Base-by-base conservation (phyloP, 352 stramenopile species). In the Phytophthora multivora region DNA sequence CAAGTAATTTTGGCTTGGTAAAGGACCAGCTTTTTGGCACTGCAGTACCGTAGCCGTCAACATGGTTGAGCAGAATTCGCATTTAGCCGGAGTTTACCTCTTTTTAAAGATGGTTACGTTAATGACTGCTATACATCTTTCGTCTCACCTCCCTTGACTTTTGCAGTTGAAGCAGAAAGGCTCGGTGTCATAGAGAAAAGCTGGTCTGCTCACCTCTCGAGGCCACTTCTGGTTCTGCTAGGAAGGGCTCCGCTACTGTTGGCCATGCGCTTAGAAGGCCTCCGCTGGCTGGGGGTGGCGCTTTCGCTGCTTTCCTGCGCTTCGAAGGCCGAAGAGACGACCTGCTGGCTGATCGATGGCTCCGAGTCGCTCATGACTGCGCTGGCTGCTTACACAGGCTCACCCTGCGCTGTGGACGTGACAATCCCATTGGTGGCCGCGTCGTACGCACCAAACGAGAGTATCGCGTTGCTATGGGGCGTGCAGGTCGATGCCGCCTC, bases 401-500 rank as follows among this genome's bases (percentile, higher is more conserved):
- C 46, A 0, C 43, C 23, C 6, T 85, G 76, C 43, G 63, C 66
- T 6, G 57, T 83, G 35, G 60, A 71, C 48, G 63, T 86, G 39
- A 62, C 52, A 16, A 52, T 82, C 31, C 56, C 71, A 8, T 31
- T 73, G 16, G 57, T 83, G 19, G 72, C 72, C 3, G 40, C 59
- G 19, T 51, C 66, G 16, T 82, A 86, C 51, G 48, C 41, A 10
- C 66, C 69, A 11, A 74, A 72, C 56, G 69, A 76, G 65, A 69
- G 69, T 40, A 49, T 89, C 31, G 38, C 80, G 12, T 59, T 83
- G 43, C 45, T 88, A 18, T 88, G 78, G 78, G 73, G 49, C 18
- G 65, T 77, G 46, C 47, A 63, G 8, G 54, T 87, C 26, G 48
- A 71, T 5, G 16, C 21, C 12, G 38, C 71, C 23, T 78, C 64